These are phyloP conservation scores for Heterobasidion irregulare DNA, from an alignment of 1,284 basidiomycete genomes.

Conservation along the genomic window DNA sequence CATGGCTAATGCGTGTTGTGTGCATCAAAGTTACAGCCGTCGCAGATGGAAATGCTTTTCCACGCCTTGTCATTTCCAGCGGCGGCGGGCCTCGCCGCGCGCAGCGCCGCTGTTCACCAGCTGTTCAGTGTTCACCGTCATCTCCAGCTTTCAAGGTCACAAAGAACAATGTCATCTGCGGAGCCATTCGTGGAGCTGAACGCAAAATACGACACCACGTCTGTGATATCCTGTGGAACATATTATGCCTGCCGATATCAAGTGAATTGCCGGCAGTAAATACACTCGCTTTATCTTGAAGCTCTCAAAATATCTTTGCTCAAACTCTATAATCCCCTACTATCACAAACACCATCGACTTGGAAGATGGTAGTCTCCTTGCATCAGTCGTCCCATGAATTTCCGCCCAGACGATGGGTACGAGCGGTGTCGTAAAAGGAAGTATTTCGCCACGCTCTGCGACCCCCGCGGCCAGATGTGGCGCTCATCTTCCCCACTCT, in stretches of 20 bases:
- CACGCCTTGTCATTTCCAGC: not conserved
- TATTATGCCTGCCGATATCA: not conserved
- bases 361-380: not conserved
- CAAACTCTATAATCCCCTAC: too few relatives aligned
- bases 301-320: too few relatives aligned
- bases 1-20: not conserved
- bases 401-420: not conserved
- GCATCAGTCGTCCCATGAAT: not conserved
- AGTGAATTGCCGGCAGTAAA: too few relatives aligned
- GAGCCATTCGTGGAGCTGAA: not conserved
- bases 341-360: not conserved
- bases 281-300: too few relatives aligned
- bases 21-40: too few relatives aligned
- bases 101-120: not conserved
- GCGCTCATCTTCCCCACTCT: not conserved
- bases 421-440: not conserved
- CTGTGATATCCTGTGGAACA: not conserved
- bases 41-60: too few relatives aligned
- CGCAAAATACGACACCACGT: not conserved
- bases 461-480: not conserved
- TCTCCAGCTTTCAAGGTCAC: too few relatives aligned
- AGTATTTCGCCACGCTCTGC: not conserved
- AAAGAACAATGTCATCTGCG: too few relatives aligned
- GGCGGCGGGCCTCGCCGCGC: not conserved
- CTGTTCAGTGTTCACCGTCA: not conserved